A percentile compares a stretch with the other conserved stretches of the same genome.
These are phyloP conservation scores for Fusarium sp. DNA, from an alignment of 2,329 filamentous ascomycete genomes.

Conservation along the genomic window DNA sequence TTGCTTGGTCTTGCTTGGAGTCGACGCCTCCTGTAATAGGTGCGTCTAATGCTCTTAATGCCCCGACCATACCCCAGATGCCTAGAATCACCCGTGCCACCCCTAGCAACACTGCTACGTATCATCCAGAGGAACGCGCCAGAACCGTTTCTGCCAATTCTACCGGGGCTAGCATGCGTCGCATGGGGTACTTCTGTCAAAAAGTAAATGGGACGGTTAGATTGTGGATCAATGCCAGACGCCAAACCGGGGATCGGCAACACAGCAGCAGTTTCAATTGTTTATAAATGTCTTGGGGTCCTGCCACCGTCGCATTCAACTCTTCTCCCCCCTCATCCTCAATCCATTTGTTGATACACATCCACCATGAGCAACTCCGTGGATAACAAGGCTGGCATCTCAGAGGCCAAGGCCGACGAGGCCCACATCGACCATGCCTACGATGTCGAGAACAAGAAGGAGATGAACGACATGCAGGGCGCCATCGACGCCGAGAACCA, in stretches of 20 bases:
- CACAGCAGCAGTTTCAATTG: background rate
- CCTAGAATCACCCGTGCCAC: conserved; percentile 24
- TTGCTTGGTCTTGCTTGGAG: conserved; percentile 1
- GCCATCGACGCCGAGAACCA: conserved; percentile 54
- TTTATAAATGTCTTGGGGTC: conserved; percentile 21
- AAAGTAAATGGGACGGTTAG: background rate
- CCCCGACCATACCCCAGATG: conserved; percentile 37
- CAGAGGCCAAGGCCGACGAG: conserved; percentile 29
- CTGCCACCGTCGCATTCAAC: conserved; percentile 13
- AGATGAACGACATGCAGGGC: conserved; percentile 37
- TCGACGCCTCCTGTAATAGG: conserved; percentile 31
- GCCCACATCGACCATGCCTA: conserved; percentile 38
- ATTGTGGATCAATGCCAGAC: background rate
- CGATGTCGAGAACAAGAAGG: conserved; percentile 36
- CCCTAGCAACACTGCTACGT: conserved; percentile 16
- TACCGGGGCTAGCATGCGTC: conserved; percentile 2
- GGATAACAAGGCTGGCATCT: conserved; percentile 30
- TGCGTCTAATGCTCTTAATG: conserved; percentile 24
- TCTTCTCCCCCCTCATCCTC: background rate
- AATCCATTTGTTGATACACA: conserved; percentile 28
- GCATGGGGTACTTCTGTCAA: conserved; percentile 12
- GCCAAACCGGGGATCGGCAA: background rate
- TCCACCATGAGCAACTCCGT: conserved; percentile 34
- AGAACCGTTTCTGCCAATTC: conserved; percentile 10
- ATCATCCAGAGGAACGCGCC: conserved; percentile 12